Conservation (phyloP, 2,329 filamentous ascomycete genomes). For the Dryadomyces quercivorus region DNA sequence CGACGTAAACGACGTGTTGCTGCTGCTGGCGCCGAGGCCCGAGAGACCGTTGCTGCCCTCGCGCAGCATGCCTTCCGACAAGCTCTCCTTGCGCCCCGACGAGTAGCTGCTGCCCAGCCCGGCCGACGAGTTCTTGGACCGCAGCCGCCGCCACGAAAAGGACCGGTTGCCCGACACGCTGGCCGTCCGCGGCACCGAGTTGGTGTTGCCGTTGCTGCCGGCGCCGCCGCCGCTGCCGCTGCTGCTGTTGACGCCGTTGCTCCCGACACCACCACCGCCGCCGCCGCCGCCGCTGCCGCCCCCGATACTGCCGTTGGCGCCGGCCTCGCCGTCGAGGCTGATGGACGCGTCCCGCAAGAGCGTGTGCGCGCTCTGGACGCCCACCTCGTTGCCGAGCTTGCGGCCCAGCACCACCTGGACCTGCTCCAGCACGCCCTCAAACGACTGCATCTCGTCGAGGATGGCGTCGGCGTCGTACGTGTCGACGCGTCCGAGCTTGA, state of each 20-base stretch:
- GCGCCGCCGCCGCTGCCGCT: conserved; percentile 33
- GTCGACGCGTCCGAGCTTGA: conserved; percentile 74
- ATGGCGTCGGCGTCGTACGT: conserved; percentile 85
- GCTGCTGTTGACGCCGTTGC: conserved; percentile 36
- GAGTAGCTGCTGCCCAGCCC: conserved; percentile 38
- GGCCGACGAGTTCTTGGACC: conserved; percentile 74
- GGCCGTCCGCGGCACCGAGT: conserved; percentile 34
- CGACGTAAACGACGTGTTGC: conserved; percentile 40
- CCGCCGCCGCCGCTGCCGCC: not conserved
- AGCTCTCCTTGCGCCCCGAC: conserved; percentile 26
- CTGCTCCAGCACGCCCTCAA: conserved; percentile 78
- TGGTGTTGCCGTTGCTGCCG: conserved; percentile 30
- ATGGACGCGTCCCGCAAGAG: conserved; percentile 61
- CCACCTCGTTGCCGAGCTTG: conserved; percentile 88
- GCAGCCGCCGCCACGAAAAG: conserved; percentile 79
- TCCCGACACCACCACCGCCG: conserved; percentile 8
- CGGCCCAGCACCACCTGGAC: conserved; percentile 65
- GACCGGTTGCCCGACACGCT: conserved; percentile 66
- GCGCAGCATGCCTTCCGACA: conserved; percentile 22
- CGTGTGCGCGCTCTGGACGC: conserved; percentile 58
- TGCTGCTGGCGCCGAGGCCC: conserved; percentile 19
- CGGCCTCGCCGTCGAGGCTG: conserved; percentile 31
- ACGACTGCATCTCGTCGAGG: conserved; percentile 82
- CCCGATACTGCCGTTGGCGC: not conserved
- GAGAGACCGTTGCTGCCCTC: not conserved